Evolutionary conservation across 352 stramenopile species (phyloP).

Genomic region (Globisporangium emineosum): DNA sequence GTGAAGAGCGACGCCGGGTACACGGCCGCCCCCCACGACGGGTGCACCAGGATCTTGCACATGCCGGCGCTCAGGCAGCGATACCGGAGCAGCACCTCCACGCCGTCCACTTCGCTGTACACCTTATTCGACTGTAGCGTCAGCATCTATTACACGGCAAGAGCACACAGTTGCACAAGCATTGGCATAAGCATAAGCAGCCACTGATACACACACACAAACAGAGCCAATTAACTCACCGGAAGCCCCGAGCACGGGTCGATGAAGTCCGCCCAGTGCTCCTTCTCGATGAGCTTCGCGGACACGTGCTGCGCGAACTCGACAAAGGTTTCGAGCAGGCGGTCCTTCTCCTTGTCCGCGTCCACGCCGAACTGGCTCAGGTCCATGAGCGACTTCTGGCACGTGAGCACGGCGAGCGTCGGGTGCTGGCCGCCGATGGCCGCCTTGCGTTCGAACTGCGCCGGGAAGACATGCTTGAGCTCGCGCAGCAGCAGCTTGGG

Average conservation of each 20-base stretch:
- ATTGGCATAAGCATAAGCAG: not conserved
- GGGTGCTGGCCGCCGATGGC: slow-evolving; percentile 24
- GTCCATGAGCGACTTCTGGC: slow-evolving; percentile 92
- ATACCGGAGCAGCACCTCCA: slow-evolving; percentile 87
- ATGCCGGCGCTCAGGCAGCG: slow-evolving; percentile 87
- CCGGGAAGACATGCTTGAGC: slow-evolving; percentile 79
- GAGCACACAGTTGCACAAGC: not conserved
- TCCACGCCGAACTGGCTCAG: slow-evolving; percentile 93
- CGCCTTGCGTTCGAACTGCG: slow-evolving; percentile 36
- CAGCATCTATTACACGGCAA: slow-evolving; percentile 72
- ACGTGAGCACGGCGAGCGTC: slow-evolving; percentile 91
- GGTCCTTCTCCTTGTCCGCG: slow-evolving; percentile 94
- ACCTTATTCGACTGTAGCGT: slow-evolving; percentile 92
- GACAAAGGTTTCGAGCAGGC: slow-evolving; percentile 94
- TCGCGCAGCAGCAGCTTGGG: slow-evolving; percentile 73
- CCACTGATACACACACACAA: not conserved
- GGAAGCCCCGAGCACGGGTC: slow-evolving; percentile 96
- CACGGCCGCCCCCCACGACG: slow-evolving; percentile 91
- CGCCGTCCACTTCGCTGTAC: slow-evolving; percentile 95
- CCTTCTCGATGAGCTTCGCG: slow-evolving; percentile 60
- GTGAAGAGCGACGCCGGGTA: slow-evolving; percentile 97
- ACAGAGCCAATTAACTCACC: slow-evolving; percentile 30
- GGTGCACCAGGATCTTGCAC: slow-evolving; percentile 97
- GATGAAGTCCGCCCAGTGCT: slow-evolving; percentile 97
- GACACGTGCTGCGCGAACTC: slow-evolving; percentile 89